Evolutionary conservation across 176 grass and related monocot genomes (phyloP), one percentile per base, ranked within the genome.

Genomic region (Phoenix dactylifera): DNA sequence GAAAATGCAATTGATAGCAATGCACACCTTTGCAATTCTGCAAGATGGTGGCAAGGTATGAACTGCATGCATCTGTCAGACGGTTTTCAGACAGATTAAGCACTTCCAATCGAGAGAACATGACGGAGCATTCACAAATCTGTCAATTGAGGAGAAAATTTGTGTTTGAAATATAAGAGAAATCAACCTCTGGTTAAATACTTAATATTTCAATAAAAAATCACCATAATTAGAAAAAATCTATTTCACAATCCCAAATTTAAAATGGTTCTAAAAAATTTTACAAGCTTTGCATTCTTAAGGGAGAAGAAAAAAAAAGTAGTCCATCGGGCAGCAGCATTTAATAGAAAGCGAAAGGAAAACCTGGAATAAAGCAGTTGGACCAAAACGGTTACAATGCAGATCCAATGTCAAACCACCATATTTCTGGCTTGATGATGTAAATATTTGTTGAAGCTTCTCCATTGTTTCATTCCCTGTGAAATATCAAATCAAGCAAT

Each of bases 361-460:
- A 44, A 96, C 92, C 92, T 96, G 92, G 74, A 96, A 96, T 73
- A 96, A 80, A 80, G 92, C 87, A 67, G 83, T 96, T 57, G 92
- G 92, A 73, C 92, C 92, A 24, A 96, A 88, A 71, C 72, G 77
- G 71, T 96, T 96, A 63, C 83, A 96, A 69, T 96, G 92, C 28
- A 96, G 79, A 68, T 96, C 92, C 52, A 96, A 57, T 69, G 83
- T 90, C 81, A 96, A 85, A 25, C 92, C 87, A 77, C 86, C 92
- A 63, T 90, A 96, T 67, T 85, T 96, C 73, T 96, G 92, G 59
- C 58, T 76, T 59, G 87, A 85, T 29, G 87, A 90, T 75, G 73
- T 66, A 76, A 96, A 96, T 72, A 88, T 96, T 57, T 88, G 72
- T 72, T 90, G 83, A 72, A 96, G 87, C 52, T 75, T 96, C 77